A percentile compares a stretch with the other conserved stretches of the same genome.
phyloP scores from a whole-genome alignment of 1,284 basidiomycete species.

The Microbotryum lychnidis-dioicae region DNA sequence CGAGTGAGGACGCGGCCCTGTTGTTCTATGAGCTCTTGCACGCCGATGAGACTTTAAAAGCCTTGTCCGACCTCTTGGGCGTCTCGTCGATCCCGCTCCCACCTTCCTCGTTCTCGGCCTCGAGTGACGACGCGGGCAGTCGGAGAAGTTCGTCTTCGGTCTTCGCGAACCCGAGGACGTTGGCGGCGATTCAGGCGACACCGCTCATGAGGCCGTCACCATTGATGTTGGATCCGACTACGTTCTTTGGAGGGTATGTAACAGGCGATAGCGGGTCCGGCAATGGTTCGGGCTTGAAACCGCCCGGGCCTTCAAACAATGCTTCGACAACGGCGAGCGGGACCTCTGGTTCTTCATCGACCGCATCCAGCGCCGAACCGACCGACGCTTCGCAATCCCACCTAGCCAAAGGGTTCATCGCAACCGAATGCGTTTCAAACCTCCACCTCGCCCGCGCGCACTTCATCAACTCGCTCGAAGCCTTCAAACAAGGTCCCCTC shows the following conservation, averaged over 20 bases:
- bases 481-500: neutral
- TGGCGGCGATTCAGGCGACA: too few species aligned
- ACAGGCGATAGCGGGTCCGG: neutral
- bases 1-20: slow-evolving; percentile 16
- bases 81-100: slow-evolving; percentile 6
- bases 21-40: slow-evolving; percentile 36
- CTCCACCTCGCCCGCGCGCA: slow-evolving; percentile 28
- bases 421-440: slow-evolving; percentile 34
- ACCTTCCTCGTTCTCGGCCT: slow-evolving; percentile 4
- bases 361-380: neutral
- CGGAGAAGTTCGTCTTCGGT: slow-evolving; percentile 1
- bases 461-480: slow-evolving; percentile 27
- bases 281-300: neutral
- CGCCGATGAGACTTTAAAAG: slow-evolving; percentile 29
- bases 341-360: neutral
- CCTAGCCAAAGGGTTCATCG: slow-evolving; percentile 16
- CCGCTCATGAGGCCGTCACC: too few species aligned
- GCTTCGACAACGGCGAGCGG: neutral
- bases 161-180: neutral
- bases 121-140: slow-evolving; percentile 1
- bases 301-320: neutral
- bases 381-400: neutral
- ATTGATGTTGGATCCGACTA: neutral
- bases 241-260: neutral
- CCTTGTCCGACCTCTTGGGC: slow-evolving; percentile 30